phyloP scores from a whole-genome alignment of 2,329 filamentous ascomycete genomes.

The Neonectria faginata region DNA sequence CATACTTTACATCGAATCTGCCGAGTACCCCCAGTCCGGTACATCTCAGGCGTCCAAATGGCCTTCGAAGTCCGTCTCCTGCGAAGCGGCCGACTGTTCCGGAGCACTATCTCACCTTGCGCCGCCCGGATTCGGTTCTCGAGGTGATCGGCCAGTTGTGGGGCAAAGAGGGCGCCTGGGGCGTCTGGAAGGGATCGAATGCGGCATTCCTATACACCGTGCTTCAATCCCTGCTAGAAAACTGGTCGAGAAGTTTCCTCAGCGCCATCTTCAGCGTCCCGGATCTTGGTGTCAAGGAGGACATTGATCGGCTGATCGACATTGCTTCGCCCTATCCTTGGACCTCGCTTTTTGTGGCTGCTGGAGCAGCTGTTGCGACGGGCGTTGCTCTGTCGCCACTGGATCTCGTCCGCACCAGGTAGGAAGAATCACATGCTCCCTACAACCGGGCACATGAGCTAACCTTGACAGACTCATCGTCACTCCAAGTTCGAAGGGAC shows the following conservation, averaged over 20 bases:
- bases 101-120: conserved; percentile 75
- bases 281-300: conserved; percentile 80
- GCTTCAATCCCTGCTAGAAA: conserved; percentile 86
- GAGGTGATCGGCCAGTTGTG: conserved; percentile 90
- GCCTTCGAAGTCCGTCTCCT: conserved; percentile 48
- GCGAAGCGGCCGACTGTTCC: conserved; percentile 51
- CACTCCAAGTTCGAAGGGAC: conserved; percentile 79
- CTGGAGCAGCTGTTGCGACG: conserved; percentile 74
- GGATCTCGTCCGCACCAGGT: conserved; percentile 86
- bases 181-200: conserved; percentile 95
- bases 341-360: conserved; percentile 80
- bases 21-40: conserved; percentile 66
- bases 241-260: conserved; percentile 91
- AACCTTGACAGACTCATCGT: conserved; percentile 76
- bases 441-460: conserved; percentile 34
- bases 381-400: conserved; percentile 86
- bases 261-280: conserved; percentile 91
- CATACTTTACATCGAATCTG: conserved; percentile 81
- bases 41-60: conserved; percentile 48
- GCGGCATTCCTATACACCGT: conserved; percentile 92
- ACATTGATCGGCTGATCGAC: conserved; percentile 79
- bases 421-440: conserved; percentile 45
- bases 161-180: conserved; percentile 89
- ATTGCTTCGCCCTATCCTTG: conserved; percentile 84
- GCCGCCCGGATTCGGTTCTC: conserved; percentile 82